Base-by-base conservation (phyloP, 2,329 filamentous ascomycete genomes). In the Venturiaceae sp. region DNA sequence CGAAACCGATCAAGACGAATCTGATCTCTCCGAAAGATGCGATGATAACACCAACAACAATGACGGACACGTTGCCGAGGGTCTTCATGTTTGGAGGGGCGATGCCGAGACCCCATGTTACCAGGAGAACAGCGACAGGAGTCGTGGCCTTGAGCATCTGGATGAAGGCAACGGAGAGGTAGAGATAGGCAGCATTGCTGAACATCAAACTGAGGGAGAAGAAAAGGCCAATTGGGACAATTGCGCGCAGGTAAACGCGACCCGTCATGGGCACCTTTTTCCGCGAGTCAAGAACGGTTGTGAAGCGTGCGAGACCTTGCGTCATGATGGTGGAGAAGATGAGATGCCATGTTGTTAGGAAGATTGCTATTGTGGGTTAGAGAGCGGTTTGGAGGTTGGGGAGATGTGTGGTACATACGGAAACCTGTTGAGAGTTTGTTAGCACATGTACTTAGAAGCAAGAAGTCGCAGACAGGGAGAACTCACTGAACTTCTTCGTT, bases 21-120 rank as follows among this genome's bases (percentile, higher is more conserved):
- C 92, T 86, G 74, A 99, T 95, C 78, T 99, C 94, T 68, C 94
- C 94, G 63, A 95, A 83, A 1, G 92, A 96, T 54, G 94, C 94
- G 69, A 99, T 90, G 64, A 96, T 79, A 66, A 97, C 92, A 80
- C 94, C 94, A 57, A 97, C 74, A 56, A 97, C 94, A 67, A 99
- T 99, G 71, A 92, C 82, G 44, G 89, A 94, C 62, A 99, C 92
- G 71, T 99, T 99, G 70, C 89, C 82, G 67, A 99, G 86, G 53
- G 90, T 88, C 78, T 85, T 92, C 65, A 94, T 72, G 77, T 91
- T 95, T 57, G 90, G 88, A 62, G 89, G 84, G 14, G 89, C 84
- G 62, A 96, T 84, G 60, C 91, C 90, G 68, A 97, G 85, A 57
- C 81, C 79, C 92, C 94, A 97, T 64, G 90, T 90, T 41, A 90